These are phyloP conservation scores for Aureobasidium leucospermi DNA, from an alignment of 2,329 filamentous ascomycete genomes.

Conservation along the genomic window DNA sequence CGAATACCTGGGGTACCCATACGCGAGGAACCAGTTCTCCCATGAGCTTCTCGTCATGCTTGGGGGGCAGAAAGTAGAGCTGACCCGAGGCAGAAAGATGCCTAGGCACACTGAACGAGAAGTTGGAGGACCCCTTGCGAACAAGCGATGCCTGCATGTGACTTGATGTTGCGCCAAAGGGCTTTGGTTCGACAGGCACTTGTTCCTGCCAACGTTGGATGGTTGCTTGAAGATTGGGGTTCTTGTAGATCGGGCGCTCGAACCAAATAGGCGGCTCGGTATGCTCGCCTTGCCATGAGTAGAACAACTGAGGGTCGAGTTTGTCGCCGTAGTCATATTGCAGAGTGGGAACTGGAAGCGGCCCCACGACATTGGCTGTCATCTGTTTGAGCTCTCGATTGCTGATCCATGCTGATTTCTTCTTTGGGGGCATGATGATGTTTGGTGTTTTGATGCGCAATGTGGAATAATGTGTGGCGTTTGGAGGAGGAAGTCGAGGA, in stretches of 20 bases:
- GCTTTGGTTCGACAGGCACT: not conserved
- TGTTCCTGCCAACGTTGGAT: not conserved
- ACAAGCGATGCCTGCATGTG: not conserved
- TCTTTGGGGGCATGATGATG: not conserved
- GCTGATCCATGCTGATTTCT: conserved; percentile 15
- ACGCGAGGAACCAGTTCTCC: conserved; percentile 23
- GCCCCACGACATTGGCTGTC: not conserved
- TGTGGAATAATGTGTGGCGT: not conserved
- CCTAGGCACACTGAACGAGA: not conserved
- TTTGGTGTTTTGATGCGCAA: not conserved
- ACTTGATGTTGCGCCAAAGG: not conserved
- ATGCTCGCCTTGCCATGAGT: not conserved
- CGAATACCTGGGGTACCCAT: conserved; percentile 24
- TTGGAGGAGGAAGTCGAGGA: no score
- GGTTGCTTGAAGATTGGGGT: not conserved
- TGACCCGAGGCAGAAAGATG: not conserved
- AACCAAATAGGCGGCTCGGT: not conserved
- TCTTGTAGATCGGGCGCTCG: not conserved
- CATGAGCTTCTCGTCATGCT: not conserved
- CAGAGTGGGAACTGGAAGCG: not conserved
- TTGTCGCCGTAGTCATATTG: not conserved
- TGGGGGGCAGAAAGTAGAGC: conserved; percentile 3
- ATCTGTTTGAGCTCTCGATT: not conserved
- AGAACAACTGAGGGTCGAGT: not conserved
- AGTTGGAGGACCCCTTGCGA: not conserved